Percentiles rank a stretch among this genome's conserved stretches.
These are phyloP conservation scores for Arthrobotrys megalospora DNA, from an alignment of 2,329 filamentous ascomycete species.

Conservation along the genomic window DNA sequence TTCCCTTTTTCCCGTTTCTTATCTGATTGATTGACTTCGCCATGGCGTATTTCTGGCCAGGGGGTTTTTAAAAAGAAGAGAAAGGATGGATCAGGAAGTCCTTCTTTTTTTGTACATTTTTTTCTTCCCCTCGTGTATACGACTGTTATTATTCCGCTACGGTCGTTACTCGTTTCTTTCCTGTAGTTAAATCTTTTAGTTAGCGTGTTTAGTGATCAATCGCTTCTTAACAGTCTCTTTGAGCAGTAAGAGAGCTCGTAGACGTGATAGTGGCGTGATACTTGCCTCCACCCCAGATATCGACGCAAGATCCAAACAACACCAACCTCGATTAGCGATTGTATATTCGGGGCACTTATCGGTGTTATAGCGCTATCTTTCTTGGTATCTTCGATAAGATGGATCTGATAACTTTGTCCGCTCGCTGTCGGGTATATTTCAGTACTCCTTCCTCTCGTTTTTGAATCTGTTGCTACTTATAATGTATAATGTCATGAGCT, in stretches of 20 bases:
- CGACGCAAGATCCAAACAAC: constrained; percentile 26
- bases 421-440: constrained; percentile 1
- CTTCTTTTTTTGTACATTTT: constrained; percentile 51
- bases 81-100: constrained; percentile 35
- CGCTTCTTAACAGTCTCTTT: constrained; percentile 35
- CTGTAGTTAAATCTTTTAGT: constrained; percentile 44
- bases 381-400: constrained; percentile 13
- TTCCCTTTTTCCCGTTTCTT: constrained; percentile 28
- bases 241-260: not conserved
- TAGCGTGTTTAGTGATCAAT: constrained; percentile 61
- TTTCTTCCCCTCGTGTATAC: constrained; percentile 11
- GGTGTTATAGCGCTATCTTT: not conserved
- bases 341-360: constrained; percentile 12
- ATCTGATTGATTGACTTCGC: constrained; percentile 36
- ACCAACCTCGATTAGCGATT: constrained; percentile 17
- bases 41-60: constrained; percentile 20
- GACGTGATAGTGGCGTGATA: constrained; percentile 60
- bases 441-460: too few relatives aligned
- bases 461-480: too few relatives aligned
- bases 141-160: constrained; percentile 55
- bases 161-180: constrained; percentile 29
- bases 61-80: constrained; percentile 24
- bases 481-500: too few relatives aligned
- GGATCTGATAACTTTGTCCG: constrained; percentile 15
- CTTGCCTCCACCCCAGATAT: constrained; percentile 7